Evolutionary conservation across 1,139 yeast species (phyloP).

Genomic region (Sugiyamaella sp.): DNA sequence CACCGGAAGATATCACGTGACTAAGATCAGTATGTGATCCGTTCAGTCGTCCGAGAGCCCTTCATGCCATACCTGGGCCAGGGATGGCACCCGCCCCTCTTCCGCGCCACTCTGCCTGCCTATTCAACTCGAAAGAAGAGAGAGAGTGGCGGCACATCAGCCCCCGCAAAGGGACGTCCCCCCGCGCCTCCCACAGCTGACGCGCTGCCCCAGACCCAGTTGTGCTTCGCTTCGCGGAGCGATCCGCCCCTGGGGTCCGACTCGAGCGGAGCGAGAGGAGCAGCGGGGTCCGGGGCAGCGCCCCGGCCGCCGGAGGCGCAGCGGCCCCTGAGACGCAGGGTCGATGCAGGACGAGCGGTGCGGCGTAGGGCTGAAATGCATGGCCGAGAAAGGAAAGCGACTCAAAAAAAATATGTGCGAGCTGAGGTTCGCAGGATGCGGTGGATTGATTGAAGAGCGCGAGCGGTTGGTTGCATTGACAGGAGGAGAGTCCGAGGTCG

Average conservation of each 20-base stretch:
- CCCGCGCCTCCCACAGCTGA: not conserved
- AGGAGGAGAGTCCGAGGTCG: not conserved
- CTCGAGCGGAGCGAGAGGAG: not conserved
- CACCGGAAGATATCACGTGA: no score
- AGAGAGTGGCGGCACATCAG: no score
- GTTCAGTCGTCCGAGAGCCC: no score
- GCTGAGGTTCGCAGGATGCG: constrained; percentile 7
- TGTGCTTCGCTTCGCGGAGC: not conserved
- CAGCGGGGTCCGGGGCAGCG: not conserved
- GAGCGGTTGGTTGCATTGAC: no score
- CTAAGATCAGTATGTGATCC: no score
- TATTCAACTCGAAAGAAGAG: no score
- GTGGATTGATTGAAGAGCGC: no score
- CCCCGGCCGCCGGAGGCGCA: constrained; percentile 4
- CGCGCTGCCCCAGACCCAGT: not conserved
- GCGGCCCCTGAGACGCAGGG: not conserved
- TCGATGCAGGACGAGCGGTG: not conserved
- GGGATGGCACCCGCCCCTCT: no score
- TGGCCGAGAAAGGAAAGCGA: constrained; percentile 17
- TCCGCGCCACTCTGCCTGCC: no score
- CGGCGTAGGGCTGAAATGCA: constrained; percentile 9
- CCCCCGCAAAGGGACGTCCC: no score
- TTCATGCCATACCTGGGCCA: not conserved
- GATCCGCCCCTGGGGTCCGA: not conserved
- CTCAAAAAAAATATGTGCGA: constrained; percentile 10